A percentile compares a stretch with the other conserved stretches of the same genome.
Evolutionary conservation across 2,329 filamentous ascomycete species (phyloP).

Genomic region (Arthrobotrys iridis): DNA sequence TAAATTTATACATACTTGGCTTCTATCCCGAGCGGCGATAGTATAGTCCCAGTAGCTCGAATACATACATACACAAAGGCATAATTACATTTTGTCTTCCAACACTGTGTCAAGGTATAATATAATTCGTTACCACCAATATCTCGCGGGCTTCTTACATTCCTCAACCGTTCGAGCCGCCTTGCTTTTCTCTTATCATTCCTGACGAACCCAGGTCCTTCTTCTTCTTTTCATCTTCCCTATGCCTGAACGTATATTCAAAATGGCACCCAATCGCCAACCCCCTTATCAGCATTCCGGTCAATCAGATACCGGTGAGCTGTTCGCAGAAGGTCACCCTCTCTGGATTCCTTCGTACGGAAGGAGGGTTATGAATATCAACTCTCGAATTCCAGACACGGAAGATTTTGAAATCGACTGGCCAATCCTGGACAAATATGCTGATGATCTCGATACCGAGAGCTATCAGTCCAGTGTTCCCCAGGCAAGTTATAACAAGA

Average conservation of each 20-base stretch:
- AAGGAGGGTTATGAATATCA: not conserved
- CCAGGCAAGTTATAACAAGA: conserved; percentile 32
- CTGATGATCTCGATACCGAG: conserved; percentile 38
- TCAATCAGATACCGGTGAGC: conserved; percentile 12
- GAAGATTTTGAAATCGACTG: conserved; percentile 52
- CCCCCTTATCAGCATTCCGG: conserved; percentile 42
- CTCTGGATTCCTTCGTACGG: conserved; percentile 27
- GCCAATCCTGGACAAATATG: conserved; percentile 39
- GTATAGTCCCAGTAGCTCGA: not conserved
- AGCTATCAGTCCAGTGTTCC: conserved; percentile 7
- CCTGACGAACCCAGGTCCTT: conserved; percentile 30
- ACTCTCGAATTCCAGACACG: conserved; percentile 29
- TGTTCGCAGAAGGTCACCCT: conserved; percentile 37
- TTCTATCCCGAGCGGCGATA: not conserved
- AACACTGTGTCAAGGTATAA: not conserved
- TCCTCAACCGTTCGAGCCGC: conserved; percentile 12
- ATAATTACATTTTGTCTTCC: not conserved
- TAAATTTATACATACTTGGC: not conserved
- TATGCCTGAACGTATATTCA: conserved; percentile 37
- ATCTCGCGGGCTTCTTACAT: conserved; percentile 19
- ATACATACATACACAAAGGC: not conserved
- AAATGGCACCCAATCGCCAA: conserved; percentile 31
- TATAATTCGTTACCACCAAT: conserved; percentile 6
- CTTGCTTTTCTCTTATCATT: conserved; percentile 29
- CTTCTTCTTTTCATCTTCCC: not conserved